Conservation (phyloP, 345 rosid genomes). For the Rhodamnia rubescens region DNA sequence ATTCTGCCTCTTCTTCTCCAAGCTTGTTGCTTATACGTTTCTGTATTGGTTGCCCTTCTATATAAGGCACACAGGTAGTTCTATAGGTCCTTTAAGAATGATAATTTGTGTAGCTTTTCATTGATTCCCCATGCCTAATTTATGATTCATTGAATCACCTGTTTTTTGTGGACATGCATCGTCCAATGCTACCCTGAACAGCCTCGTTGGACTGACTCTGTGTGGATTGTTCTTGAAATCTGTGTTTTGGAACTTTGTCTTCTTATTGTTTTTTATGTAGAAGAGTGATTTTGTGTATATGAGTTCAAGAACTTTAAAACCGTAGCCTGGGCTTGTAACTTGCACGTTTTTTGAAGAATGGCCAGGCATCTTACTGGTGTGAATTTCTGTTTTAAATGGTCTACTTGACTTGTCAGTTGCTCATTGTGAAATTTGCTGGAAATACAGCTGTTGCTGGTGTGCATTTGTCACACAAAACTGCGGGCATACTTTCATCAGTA, state of each 20-base stretch:
- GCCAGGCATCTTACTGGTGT: not conserved
- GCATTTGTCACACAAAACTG: constrained; percentile 67
- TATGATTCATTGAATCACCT: not conserved
- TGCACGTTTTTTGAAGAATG: not conserved
- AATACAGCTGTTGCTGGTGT: constrained; percentile 74
- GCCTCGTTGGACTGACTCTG: not conserved
- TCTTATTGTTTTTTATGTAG: not conserved
- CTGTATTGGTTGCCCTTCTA: constrained; percentile 91
- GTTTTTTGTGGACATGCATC: not conserved
- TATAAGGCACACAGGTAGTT: constrained; percentile 72
- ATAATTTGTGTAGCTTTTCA: not conserved
- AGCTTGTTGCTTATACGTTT: constrained; percentile 91
- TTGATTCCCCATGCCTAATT: not conserved
- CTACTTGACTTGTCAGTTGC: not conserved
- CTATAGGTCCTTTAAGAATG: not conserved
- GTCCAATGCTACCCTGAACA: not conserved
- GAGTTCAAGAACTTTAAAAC: not conserved
- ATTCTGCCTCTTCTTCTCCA: constrained; percentile 83
- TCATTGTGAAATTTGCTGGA: constrained; percentile 4
- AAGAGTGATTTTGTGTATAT: not conserved
- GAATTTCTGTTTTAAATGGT: not conserved
- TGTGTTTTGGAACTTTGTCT: not conserved
- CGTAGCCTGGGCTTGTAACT: not conserved
- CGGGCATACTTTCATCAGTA: constrained; percentile 72
- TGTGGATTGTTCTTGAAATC: not conserved